A percentile compares a stretch with the other conserved stretches of the same genome.
These are phyloP conservation scores for Fusarium floridanum DNA, from an alignment of 2,329 filamentous ascomycete species.

Conservation along the genomic window DNA sequence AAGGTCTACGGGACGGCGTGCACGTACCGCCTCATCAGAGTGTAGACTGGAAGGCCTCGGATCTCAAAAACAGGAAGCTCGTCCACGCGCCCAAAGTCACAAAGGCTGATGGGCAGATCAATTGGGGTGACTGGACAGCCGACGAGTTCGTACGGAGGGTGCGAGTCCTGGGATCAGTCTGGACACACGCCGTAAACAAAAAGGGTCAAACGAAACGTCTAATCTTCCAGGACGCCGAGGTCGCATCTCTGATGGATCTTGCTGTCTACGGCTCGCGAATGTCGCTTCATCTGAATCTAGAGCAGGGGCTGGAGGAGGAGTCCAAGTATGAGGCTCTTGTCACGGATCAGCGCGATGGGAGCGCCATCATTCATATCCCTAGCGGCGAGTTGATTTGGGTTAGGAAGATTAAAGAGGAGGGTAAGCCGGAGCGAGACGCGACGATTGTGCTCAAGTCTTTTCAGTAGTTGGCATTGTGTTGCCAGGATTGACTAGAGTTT, in stretches of 20 bases:
- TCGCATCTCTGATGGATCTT: constrained; percentile 19
- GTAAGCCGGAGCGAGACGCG: constrained; percentile 47
- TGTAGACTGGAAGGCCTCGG: constrained; percentile 46
- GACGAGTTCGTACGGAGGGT: constrained; percentile 67
- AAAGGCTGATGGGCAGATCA: constrained; percentile 71
- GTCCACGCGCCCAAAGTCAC: constrained; percentile 79
- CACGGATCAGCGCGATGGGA: constrained; percentile 33
- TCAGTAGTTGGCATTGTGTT: not conserved
- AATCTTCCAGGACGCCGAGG: constrained; percentile 54
- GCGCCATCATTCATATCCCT: constrained; percentile 39
- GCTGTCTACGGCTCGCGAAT: constrained; percentile 5
- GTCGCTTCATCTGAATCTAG: constrained; percentile 32
- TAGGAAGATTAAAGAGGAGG: constrained; percentile 51
- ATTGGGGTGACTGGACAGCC: constrained; percentile 68
- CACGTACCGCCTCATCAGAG: constrained; percentile 73
- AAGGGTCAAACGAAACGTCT: constrained; percentile 51
- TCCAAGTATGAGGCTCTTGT: constrained; percentile 14
- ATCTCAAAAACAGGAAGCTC: constrained; percentile 36
- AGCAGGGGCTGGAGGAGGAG: not conserved
- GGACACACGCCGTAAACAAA: constrained; percentile 61
- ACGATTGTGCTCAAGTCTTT: constrained; percentile 39
- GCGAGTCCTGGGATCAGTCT: constrained; percentile 74
- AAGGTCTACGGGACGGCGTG: constrained; percentile 70
- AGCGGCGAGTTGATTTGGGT: constrained; percentile 46
- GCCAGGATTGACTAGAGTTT: not conserved